Conservation (phyloP, 192 early-diverging fungal species). For the Umbelopsis isabellina region DNA sequence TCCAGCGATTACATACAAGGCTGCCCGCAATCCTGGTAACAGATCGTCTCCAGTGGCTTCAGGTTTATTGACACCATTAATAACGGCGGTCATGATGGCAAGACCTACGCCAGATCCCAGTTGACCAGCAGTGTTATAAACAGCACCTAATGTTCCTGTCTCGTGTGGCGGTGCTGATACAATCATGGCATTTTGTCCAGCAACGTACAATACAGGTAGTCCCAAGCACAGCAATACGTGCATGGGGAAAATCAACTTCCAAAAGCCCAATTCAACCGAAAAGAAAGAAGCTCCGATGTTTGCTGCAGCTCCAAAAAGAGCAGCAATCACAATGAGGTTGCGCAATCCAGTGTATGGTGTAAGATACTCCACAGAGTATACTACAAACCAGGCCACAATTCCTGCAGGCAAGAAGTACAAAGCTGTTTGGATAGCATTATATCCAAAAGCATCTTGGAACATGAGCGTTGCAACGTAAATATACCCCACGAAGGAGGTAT, state of each 20-base stretch:
- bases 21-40: conserved; percentile 36
- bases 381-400: conserved; percentile 39
- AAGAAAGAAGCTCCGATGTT: conserved; percentile 36
- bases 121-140: conserved; percentile 46
- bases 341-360: conserved; percentile 42
- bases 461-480: conserved; percentile 51
- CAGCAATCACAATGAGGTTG: conserved; percentile 33
- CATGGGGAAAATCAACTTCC: conserved; percentile 43
- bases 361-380: conserved; percentile 45
- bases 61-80: conserved; percentile 32
- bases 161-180: conserved; percentile 38
- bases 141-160: conserved; percentile 37
- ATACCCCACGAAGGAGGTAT: conserved; percentile 48
- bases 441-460: conserved; percentile 53
- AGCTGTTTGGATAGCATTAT: conserved; percentile 45
- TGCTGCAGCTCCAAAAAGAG: conserved; percentile 33
- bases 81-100: conserved; percentile 46
- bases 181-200: conserved; percentile 38
- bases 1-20: conserved; percentile 27
- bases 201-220: conserved; percentile 43
- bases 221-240: conserved; percentile 43
- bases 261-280: conserved; percentile 30
- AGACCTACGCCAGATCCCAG: conserved; percentile 44
- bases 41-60: conserved; percentile 22
- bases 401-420: conserved; percentile 49